Evolutionary conservation across 1,284 basidiomycete genomes (phyloP), one percentile per base, ranked within the genome.

Genomic region (Earliella scabrosa): DNA sequence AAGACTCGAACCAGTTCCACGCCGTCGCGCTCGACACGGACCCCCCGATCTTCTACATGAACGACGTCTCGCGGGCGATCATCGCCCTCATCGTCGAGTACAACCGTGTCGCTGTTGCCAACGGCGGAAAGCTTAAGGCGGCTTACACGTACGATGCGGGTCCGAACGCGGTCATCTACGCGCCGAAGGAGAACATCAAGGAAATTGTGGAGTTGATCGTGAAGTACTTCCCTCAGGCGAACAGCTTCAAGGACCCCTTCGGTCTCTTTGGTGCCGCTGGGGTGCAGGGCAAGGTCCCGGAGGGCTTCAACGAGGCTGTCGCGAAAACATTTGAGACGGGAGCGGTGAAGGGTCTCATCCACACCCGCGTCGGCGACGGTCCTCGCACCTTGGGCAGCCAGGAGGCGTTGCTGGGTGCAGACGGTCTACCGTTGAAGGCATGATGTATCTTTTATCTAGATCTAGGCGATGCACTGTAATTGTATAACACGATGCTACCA

Each of bases 1-100:
- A 85, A 57, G 97, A 99, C 75, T 97, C 94, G 59, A 99, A 98
- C 78, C 91, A 94, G 77, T 99, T 99, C 86, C 97, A 99, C 73
- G 96, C 97, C 23, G 94, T 97, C 65, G 93, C 92, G 58, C 88
- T 99, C 64, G 97, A 99, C 77, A 99, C 97, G 0, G 83, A 90
- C 45, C 97, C 97, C 1, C 97, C 97, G 44, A 99, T 99, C 76
- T 98, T 99, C 75, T 99, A 99, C 81, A 90, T 99, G 86, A 99
- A 98, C 80, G 97, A 99, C 74, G 93, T 96, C 64, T 92, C 88
- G 61, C 83, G 90, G 27, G 75, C 91, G 26, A 92, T 98, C 75
- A 92, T 97, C 67, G 80, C 87, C 5, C 75, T 97, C 64, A 82
- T 99, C 60, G 90, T 93, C 55, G 97, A 98, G 76, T 88, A 96